Percentiles rank a stretch among this genome's conserved stretches.
Evolutionary conservation across 164 flowering plant genomes (phyloP).

Genomic region (Vitis rotundifolia): DNA sequence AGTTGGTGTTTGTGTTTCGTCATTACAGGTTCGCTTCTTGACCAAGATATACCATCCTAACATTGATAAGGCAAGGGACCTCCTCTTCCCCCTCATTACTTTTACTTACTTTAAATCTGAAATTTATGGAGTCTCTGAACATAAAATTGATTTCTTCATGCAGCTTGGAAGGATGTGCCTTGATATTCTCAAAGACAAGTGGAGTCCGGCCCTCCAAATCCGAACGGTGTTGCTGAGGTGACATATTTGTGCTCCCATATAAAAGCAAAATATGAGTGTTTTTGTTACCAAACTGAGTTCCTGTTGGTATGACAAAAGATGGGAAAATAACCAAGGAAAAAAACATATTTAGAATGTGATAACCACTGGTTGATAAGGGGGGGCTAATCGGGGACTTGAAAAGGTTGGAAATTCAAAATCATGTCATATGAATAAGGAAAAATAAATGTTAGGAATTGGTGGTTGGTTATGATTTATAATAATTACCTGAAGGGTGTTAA

Average conservation of each 20-base stretch:
- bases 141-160: conserved; percentile 13
- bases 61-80: conserved; percentile 66
- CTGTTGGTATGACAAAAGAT: too few species aligned
- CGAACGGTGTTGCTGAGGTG: conserved; percentile 93
- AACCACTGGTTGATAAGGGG: too few species aligned
- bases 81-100: not conserved
- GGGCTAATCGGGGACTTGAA: too few species aligned
- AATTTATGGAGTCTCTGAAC: not conserved
- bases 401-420: too few species aligned
- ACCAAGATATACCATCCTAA: conserved; percentile 92
- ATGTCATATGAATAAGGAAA: too few species aligned
- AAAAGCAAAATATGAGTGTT: too few species aligned
- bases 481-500: too few species aligned
- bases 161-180: conserved; percentile 99
- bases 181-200: conserved; percentile 94
- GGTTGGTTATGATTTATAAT: too few species aligned
- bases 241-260: not conserved
- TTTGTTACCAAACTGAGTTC: too few species aligned
- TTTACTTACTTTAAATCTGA: not conserved
- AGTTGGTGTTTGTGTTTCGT: not conserved
- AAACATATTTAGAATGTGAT: too few species aligned
- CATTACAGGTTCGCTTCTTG: conserved; percentile 75
- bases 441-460: too few species aligned
- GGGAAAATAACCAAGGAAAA: too few species aligned
- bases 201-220: conserved; percentile 99